A percentile compares a stretch with the other conserved stretches of the same genome.
phyloP scores from a whole-genome alignment of 768 basidiomycete genomes.

The Kwoniella sp. region DNA sequence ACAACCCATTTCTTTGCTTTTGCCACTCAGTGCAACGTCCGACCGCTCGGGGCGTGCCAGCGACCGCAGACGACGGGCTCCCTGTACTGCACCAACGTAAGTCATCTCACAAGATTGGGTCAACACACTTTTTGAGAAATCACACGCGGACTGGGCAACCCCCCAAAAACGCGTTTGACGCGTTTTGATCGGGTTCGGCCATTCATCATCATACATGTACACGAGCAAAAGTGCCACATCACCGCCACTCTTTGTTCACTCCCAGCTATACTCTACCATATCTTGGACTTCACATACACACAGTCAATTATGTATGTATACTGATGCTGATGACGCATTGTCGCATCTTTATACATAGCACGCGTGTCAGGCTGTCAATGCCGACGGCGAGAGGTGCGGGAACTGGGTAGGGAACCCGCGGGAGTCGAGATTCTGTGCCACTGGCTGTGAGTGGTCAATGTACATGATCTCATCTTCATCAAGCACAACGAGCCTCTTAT shows the following conservation, averaged over 20 bases:
- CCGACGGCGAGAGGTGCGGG: slow-evolving; percentile 23
- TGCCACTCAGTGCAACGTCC: slow-evolving; percentile 22
- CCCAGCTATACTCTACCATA: no score
- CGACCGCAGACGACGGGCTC: slow-evolving; percentile 13
- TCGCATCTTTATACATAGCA: slow-evolving; percentile 10
- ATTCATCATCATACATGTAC: background rate
- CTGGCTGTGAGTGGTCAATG: slow-evolving; percentile 18
- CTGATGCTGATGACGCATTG: slow-evolving; percentile 11
- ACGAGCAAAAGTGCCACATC: background rate
- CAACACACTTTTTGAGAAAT: background rate
- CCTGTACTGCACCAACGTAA: slow-evolving; percentile 26
- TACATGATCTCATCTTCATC: background rate
- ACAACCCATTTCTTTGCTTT: background rate
- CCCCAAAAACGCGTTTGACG: slow-evolving; percentile 4
- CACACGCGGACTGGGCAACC: background rate
- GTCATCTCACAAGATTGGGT: background rate
- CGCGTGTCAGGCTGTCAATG: slow-evolving; percentile 24
- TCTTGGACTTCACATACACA: background rate
- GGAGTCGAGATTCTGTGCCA: slow-evolving; percentile 17
- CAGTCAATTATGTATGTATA: background rate
- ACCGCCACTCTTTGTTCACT: slow-evolving; percentile 1
- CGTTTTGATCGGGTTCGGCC: slow-evolving; percentile 3
- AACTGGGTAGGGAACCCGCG: slow-evolving; percentile 16
- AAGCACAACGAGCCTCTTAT: no score
- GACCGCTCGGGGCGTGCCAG: slow-evolving; percentile 22